Percentiles rank a stretch among this genome's conserved stretches.
Conservation (phyloP, 108 stramenopile species). For the Schizochytrium sp. region DNA sequence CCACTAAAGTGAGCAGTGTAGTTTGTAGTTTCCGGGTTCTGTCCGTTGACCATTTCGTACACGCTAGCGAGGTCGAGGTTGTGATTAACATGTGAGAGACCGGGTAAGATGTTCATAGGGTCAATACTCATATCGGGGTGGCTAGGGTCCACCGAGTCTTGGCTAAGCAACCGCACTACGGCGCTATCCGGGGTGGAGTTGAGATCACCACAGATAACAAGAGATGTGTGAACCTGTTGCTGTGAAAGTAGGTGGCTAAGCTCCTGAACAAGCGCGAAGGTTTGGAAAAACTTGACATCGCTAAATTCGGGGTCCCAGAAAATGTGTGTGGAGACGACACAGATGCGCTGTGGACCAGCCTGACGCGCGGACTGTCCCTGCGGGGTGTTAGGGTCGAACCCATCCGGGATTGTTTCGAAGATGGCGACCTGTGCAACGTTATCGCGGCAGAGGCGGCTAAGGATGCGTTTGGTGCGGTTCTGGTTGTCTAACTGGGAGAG, state of each 20-base stretch:
- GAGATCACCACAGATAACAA: conserved; percentile 97
- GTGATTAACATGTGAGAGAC: conserved; percentile 88
- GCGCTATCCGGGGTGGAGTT: conserved; percentile 96
- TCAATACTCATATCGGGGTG: conserved; percentile 77
- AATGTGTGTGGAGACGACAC: conserved; percentile 97
- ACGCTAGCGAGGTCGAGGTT: conserved; percentile 87
- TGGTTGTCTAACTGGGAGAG: conserved; percentile 37
- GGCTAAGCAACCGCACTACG: conserved; percentile 91
- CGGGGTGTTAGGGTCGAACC: conserved; percentile 82
- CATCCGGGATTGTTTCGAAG: conserved; percentile 78
- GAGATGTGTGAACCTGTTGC: conserved; percentile 82
- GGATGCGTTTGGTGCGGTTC: conserved; percentile 78
- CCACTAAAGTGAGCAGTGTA: conserved; percentile 92
- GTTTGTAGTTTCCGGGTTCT: conserved; percentile 95
- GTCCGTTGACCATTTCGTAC: conserved; percentile 90
- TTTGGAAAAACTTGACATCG: conserved; percentile 98
- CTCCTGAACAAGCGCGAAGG: conserved; percentile 90
- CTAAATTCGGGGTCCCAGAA: conserved; percentile 96
- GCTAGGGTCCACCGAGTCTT: conserved; percentile 83
- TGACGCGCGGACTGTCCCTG: conserved; percentile 69
- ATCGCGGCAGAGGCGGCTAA: conserved; percentile 93
- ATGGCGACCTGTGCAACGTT: conserved; percentile 97
- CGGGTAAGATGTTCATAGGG: conserved; percentile 84
- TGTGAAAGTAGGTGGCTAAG: conserved; percentile 85
- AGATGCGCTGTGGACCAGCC: conserved; percentile 70